Conservation (phyloP, 306 rosid genomes). For the Begonia masoniana region DNA sequence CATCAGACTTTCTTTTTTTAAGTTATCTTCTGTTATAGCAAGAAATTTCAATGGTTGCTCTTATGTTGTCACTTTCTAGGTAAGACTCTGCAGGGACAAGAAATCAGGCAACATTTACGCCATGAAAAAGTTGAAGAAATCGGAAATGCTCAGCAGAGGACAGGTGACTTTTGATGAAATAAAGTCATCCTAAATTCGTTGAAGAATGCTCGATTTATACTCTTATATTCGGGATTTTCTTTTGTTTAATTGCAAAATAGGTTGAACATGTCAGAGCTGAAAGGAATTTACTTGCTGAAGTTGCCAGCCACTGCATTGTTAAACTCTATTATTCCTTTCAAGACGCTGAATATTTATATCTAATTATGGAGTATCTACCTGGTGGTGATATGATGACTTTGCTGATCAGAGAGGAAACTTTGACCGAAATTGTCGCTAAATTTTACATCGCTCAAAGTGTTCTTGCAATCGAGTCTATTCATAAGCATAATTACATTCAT, state of each 20-base stretch:
- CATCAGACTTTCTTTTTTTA: not conserved
- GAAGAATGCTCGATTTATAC: no score
- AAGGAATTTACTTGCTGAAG: conserved; percentile 89
- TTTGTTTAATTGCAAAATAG: conserved; percentile 6
- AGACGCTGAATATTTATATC: conserved; percentile 70
- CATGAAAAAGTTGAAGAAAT: conserved; percentile 52
- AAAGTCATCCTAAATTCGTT: not conserved
- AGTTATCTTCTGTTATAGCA: not conserved
- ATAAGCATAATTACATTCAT: conserved; percentile 75
- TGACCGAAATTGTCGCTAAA: conserved; percentile 84
- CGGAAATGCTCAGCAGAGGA: conserved; percentile 60
- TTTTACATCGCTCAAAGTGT: conserved; percentile 57
- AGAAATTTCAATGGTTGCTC: conserved; percentile 1
- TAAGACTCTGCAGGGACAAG: conserved; percentile 43
- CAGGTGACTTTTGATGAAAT: conserved; percentile 23
- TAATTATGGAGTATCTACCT: conserved; percentile 90
- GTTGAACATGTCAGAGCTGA: conserved; percentile 77
- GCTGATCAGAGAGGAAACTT: conserved; percentile 85
- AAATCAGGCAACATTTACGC: conserved; percentile 46
- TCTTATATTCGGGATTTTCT: no score
- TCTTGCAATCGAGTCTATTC: conserved; percentile 84
- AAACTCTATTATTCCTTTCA: conserved; percentile 91
- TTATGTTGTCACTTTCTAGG: conserved; percentile 19
- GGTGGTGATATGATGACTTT: conserved; percentile 98
- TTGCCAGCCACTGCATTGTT: conserved; percentile 82